These are phyloP conservation scores for Thelonectria blattea DNA, from an alignment of 2,329 filamentous ascomycete genomes.

Conservation along the genomic window DNA sequence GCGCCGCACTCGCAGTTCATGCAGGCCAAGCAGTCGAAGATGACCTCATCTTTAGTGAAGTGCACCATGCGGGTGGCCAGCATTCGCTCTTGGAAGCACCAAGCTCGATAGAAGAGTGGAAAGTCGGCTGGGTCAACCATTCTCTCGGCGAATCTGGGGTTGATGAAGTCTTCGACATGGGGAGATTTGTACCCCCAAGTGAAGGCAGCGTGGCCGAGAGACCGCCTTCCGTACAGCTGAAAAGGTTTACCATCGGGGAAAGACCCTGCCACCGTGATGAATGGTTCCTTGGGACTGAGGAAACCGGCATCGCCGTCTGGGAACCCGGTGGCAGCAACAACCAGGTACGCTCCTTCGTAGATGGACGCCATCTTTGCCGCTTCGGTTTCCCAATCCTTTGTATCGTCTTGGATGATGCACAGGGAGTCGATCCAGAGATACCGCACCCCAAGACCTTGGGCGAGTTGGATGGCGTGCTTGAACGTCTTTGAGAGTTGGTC, in stretches of 20 bases:
- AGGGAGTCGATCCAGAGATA: constrained; percentile 9
- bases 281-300: constrained; percentile 24
- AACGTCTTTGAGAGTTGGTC: constrained; percentile 25
- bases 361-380: constrained; percentile 39
- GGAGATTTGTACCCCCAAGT: constrained; percentile 11
- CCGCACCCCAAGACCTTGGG: neutral
- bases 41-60: constrained; percentile 36
- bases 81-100: constrained; percentile 41
- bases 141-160: neutral
- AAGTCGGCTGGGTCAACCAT: constrained; percentile 10
- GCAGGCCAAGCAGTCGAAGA: constrained; percentile 34
- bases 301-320: constrained; percentile 29
- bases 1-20: constrained; percentile 37
- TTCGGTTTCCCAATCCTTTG: constrained; percentile 35
- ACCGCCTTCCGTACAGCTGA: constrained; percentile 26
- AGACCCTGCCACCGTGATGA: constrained; percentile 19
- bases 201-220: constrained; percentile 21
- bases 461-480: constrained; percentile 22
- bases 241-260: constrained; percentile 21
- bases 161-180: neutral
- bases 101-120: constrained; percentile 35
- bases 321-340: constrained; percentile 33
- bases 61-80: constrained; percentile 38
- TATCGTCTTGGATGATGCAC: constrained; percentile 32
- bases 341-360: constrained; percentile 34